These are phyloP conservation scores for Coemansia sp. DNA, from an alignment of 192 early-diverging fungal species.

Conservation along the genomic window DNA sequence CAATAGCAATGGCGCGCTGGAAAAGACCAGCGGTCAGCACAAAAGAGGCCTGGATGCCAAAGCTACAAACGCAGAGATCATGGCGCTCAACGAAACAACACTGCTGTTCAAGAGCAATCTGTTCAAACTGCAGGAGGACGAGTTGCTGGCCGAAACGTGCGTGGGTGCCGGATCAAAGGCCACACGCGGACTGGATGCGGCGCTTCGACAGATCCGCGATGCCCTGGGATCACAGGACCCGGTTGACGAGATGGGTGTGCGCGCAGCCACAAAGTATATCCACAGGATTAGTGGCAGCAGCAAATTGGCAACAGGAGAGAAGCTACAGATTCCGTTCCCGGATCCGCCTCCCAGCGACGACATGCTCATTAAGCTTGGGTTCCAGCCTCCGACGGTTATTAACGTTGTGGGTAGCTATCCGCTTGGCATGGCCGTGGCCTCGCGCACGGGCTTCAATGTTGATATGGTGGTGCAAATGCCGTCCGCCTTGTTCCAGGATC, in stretches of 20 bases:
- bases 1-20: conserved; percentile 10
- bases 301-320: conserved; percentile 28
- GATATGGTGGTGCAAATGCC: conserved; percentile 96
- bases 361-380: conserved; percentile 77
- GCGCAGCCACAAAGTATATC: conserved; percentile 31
- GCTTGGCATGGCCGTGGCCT: conserved; percentile 66
- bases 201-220: conserved; percentile 58
- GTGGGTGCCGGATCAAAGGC: conserved; percentile 22
- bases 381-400: conserved; percentile 70
- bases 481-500: conserved; percentile 74
- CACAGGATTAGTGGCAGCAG: conserved; percentile 53
- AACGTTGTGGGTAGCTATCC: conserved; percentile 88
- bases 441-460: conserved; percentile 67
- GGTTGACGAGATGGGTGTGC: conserved; percentile 26
- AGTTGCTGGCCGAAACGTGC: conserved; percentile 31
- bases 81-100: conserved; percentile 76
- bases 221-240: conserved; percentile 13
- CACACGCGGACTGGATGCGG: conserved; percentile 37
- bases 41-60: conserved; percentile 2
- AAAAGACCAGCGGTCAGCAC: conserved; percentile 15
- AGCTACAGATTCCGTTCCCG: conserved; percentile 66
- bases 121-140: conserved; percentile 79
- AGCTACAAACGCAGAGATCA: conserved; percentile 80
- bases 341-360: conserved; percentile 69
- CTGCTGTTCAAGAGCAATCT: conserved; percentile 88